These are phyloP conservation scores for Alternaria tenuissima DNA, from an alignment of 2,329 filamentous ascomycete species.

Conservation along the genomic window DNA sequence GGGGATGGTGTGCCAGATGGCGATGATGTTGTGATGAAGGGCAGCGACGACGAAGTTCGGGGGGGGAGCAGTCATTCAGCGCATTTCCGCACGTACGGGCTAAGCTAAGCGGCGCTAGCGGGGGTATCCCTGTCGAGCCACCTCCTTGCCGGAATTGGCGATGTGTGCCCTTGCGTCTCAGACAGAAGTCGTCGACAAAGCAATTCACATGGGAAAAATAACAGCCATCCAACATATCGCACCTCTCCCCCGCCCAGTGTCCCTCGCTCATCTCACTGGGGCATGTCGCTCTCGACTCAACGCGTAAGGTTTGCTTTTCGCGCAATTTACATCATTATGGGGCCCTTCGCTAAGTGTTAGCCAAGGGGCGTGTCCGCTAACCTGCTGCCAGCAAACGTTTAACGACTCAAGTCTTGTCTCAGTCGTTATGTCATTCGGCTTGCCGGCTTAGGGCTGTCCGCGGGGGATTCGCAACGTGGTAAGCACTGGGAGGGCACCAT, in stretches of 20 bases:
- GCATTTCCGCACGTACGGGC: conserved; percentile 18
- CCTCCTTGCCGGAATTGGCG: conserved; percentile 6
- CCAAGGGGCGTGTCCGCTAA: conserved; percentile 27
- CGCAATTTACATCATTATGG: conserved; percentile 31
- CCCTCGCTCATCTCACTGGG: not conserved
- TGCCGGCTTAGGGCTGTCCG: conserved; percentile 9
- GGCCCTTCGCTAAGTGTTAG: not conserved
- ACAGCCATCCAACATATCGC: not conserved
- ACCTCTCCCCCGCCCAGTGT: not conserved
- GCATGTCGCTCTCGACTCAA: not conserved
- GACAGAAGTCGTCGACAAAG: conserved; percentile 25
- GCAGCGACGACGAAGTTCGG: conserved; percentile 25
- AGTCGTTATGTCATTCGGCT: conserved; percentile 24
- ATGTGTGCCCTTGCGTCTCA: conserved; percentile 21
- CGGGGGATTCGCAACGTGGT: conserved; percentile 2
- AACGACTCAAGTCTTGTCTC: conserved; percentile 32
- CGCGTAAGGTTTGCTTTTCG: conserved; percentile 12
- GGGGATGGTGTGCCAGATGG: conserved; percentile 20
- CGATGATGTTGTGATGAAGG: conserved; percentile 29
- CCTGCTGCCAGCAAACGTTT: conserved; percentile 33
- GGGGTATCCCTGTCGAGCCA: not conserved
- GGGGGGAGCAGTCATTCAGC: conserved; percentile 17
- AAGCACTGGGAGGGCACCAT: not conserved
- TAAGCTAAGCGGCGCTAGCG: conserved; percentile 17
- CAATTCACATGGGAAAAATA: conserved; percentile 16